Base-by-base conservation (phyloP, 1,284 basidiomycete species). In the Boletus holoroseus region DNA sequence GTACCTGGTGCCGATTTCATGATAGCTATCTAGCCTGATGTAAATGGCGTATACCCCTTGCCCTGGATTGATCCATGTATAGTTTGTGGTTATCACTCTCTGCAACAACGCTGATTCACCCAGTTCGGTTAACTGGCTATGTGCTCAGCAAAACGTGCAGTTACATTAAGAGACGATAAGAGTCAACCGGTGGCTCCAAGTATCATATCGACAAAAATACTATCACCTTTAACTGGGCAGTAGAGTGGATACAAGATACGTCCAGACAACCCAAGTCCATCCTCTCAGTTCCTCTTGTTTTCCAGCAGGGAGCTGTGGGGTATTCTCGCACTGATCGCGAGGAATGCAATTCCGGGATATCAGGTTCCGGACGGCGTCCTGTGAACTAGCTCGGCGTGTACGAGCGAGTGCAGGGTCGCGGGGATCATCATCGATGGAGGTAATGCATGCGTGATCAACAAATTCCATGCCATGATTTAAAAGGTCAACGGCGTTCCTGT, bases 361-460 rank as follows among this genome's bases (percentile, higher is more conserved):
- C 53, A 69, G 35, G n/a, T 59, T 51, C 28, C 54, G 55, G 36
- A 68, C 42, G n/a, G 34, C 26, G 12, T 26, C 39, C 35, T 46
- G 55, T 20, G 64, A 66, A 27, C 37, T 11, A 28, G 32, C 20
- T 32, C 64, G 55, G 39, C 55, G 63, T 16, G 49, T 47, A 34
- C 53, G 64, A 37, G 47, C 46, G 24, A 37, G 47, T 11, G 5
- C 3, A 20, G 44, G 28, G 41, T 69, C 63, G 12, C 7, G 24
- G 4, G 60, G 49, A 31, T 66, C 48, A 16, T 68, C 56, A 12
- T 58, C 57, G 2, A 66, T 34, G 16, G 64, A 57, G 13, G 64
- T 66, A n/a, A 70, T 61, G 47, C 64, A 66, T 38, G 62, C 67
- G 3, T 69, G 60, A 20, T 60, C 68, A 44, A 44, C 47, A 27